These are phyloP conservation scores for Anthracocystis setariae DNA, from an alignment of 1,284 basidiomycete species.

Conservation along the genomic window DNA sequence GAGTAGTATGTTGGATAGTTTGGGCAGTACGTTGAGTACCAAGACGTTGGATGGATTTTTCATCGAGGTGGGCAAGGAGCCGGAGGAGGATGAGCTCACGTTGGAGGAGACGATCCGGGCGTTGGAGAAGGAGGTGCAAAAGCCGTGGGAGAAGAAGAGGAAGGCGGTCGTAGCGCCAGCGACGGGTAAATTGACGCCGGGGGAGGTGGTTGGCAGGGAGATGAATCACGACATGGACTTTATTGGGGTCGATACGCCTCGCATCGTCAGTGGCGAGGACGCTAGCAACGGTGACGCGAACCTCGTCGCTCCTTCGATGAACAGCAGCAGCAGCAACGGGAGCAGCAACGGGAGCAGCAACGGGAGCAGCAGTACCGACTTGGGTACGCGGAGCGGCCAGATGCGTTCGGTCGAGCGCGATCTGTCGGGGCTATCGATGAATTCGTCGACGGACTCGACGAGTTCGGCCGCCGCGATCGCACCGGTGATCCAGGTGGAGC, in stretches of 20 bases:
- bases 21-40: slow-evolving; percentile 87
- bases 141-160: slow-evolving; percentile 53
- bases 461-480: too few relatives aligned
- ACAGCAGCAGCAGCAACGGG: slow-evolving; percentile 1
- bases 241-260: slow-evolving; percentile 45
- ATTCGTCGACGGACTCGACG: slow-evolving; percentile 31
- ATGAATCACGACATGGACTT: slow-evolving; percentile 44
- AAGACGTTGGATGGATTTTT: slow-evolving; percentile 78
- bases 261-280: neutral
- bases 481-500: too few relatives aligned
- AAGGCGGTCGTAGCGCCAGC: slow-evolving; percentile 5
- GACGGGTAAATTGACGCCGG: too few relatives aligned
- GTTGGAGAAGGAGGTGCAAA: slow-evolving; percentile 54
- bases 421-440: slow-evolving; percentile 36
- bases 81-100: slow-evolving; percentile 78
- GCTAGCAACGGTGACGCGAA: neutral
- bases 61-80: slow-evolving; percentile 72
- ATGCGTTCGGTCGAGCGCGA: slow-evolving; percentile 30
- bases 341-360: too few relatives aligned
- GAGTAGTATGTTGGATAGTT: slow-evolving; percentile 94
- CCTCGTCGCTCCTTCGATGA: slow-evolving; percentile 12
- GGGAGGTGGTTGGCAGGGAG: slow-evolving; percentile 18
- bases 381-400: slow-evolving; percentile 5
- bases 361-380: neutral
- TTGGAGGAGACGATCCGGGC: slow-evolving; percentile 74